Base-by-base conservation (phyloP, 139 green algal species). In the Coelastrella sp. region DNA sequence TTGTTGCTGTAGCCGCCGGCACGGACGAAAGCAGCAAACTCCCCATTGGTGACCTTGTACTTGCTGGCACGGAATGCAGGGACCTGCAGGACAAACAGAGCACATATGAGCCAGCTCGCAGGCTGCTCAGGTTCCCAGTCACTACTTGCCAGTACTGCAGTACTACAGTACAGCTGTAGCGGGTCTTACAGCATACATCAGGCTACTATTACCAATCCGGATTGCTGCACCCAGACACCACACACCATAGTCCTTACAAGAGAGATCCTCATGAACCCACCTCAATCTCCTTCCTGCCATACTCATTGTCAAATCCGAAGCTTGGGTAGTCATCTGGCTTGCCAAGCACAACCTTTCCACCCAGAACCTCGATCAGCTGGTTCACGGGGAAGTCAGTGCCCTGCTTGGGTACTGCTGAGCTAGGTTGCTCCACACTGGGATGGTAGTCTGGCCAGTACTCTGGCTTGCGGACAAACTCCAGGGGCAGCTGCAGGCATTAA, bases 271-370 rank as follows among this genome's bases (percentile, higher is more conserved):
- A 32, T 14, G 14, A 32, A 17, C 68, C 5, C 54, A 97, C 94
- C 10, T 92, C 4, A 32, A 94, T 79, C 74, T 79, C 81, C 90
- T 92, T 93, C 75, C 17, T 13, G 90, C 96, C 96, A 80, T 97
- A 98, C 92, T 97, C 96, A 84, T 97, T 97, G 93, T 98, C 96
- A 94, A 94, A 98, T 54, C 96, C 96, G 87, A 96, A 98, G 32
- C 87, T 94, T 64, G 96, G 96, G 88, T 92, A 98, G 90, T 94
- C 93, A 8, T 90, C 66, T 22, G 95, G 90, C 96, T 97, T 98
- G 85, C 96, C 96, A 65, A 96, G 86, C 32, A 91, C 91, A 58
- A 96, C 94, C 4, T 11, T 77, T 73, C 92, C 87, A 22, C 88
- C 92, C 3, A 14, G 5, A 13, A 95, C 93, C 3, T 89, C 5